Conservation (phyloP, 805 yeast genomes). For the baker's yeast (Saccharomyces cerevisiae) region DNA sequence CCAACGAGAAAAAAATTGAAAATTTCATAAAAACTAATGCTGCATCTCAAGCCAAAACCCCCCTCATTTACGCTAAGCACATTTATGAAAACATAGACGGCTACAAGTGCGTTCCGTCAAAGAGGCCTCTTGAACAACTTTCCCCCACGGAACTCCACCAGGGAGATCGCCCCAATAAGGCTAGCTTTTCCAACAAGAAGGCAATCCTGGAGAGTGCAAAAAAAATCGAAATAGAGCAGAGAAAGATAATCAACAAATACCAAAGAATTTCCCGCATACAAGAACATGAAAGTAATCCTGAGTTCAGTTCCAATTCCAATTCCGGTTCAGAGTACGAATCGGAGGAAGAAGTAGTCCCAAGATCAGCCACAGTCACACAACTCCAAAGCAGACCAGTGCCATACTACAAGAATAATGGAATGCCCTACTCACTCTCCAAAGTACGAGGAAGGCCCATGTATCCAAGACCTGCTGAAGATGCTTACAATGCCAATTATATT, state of each 20-base stretch:
- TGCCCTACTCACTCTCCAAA: not conserved
- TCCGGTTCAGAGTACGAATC: not conserved
- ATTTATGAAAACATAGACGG: conserved; percentile 24
- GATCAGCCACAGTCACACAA: not conserved
- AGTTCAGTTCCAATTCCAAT: not conserved
- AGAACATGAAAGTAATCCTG: not conserved
- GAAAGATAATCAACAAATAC: conserved; percentile 13
- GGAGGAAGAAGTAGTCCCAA: not conserved
- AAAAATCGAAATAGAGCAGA: conserved; percentile 20
- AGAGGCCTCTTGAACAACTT: conserved; percentile 2
- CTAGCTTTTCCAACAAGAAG: not conserved
- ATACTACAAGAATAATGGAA: not conserved
- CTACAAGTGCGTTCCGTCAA: conserved; percentile 26
- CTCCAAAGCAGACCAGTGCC: not conserved
- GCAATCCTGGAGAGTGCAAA: conserved; percentile 16
- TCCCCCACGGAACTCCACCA: not conserved
- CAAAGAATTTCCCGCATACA: not conserved
- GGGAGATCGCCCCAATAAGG: not conserved
- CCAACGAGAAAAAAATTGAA: not conserved
- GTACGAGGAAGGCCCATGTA: not conserved
- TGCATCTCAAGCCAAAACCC: conserved; percentile 17
- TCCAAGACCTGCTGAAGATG: not conserved
- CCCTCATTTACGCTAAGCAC: conserved; percentile 25
- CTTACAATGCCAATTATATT: not conserved
- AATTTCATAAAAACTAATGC: not conserved